Base-by-base conservation (phyloP, 805 yeast species). In the Candida coleopterorum region DNA sequence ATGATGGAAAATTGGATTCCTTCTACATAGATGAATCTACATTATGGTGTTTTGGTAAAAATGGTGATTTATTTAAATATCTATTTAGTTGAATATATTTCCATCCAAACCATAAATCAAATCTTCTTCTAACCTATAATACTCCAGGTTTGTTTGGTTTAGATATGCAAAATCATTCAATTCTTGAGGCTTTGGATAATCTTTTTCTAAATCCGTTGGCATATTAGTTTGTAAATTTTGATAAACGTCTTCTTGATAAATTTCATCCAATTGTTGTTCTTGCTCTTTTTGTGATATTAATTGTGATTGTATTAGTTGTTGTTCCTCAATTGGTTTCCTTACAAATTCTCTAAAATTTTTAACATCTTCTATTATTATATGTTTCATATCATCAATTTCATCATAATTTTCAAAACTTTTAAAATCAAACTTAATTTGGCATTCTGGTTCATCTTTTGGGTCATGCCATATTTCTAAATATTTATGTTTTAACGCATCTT, bases 401-500 rank as follows among this genome's bases (percentile, higher is more conserved):
- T 85, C 86, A 12, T 81, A 82, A 11, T 75, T 81, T 65, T 89
- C 97, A 57, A 89, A 89, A 5, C 85, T 70, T 45, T 62, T 64
- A 56, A 89, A 89, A 53, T 89, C 95, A 56, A 89, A 89, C 49
- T 84, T 83, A 2, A 75, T 70, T 31, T 77, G 75, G 56, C 96
- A 87, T 33, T 73, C 80, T 6, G 89, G 89, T 60, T 93, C 97
- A 55, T 93, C 97, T 21, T 75, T 74, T 5, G 96, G 93, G 58
- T 88, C 96, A 55, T 87, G 97, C 96, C 97, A 93, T 26, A 88
- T 79, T 35, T 82, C 74, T 36, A 93, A 64, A 56, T 93, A 93
- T 15, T 96, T 96, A 59, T 93, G 98, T 44, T 74, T 74, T 38
- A 93, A 70, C 0, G 97, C 97, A 43, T 88, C 86, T 42, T 86